These are phyloP conservation scores for Ophiostoma sp. DNA, from an alignment of 2,329 filamentous ascomycete genomes.

Conservation along the genomic window DNA sequence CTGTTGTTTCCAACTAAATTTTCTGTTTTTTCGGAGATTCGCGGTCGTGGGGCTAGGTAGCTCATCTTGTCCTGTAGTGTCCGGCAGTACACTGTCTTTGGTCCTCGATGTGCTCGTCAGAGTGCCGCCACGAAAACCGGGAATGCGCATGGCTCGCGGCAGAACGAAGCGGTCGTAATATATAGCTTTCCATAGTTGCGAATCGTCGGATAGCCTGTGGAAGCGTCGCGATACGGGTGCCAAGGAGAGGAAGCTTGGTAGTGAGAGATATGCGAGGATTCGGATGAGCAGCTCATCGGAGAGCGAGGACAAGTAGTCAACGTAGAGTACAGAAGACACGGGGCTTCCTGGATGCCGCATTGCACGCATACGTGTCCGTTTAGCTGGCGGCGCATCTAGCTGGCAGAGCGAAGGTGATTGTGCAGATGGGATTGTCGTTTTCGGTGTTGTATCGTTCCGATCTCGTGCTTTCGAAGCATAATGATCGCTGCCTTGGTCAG, in stretches of 20 bases:
- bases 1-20: constrained; percentile 72
- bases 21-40: not conserved
- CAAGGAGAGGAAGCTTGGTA: constrained; percentile 59
- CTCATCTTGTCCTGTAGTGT: not conserved
- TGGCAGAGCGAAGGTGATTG: not conserved
- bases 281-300: constrained; percentile 86
- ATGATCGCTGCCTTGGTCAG: not conserved
- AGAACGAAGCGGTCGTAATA: constrained; percentile 86
- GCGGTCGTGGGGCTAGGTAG: not conserved
- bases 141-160: constrained; percentile 70
- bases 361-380: not conserved
- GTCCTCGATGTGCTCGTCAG: not conserved
- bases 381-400: not conserved
- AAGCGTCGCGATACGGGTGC: constrained; percentile 69
- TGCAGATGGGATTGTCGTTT: not conserved
- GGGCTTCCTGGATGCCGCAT: not conserved
- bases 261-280: constrained; percentile 70
- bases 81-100: not conserved
- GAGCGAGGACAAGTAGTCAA: constrained; percentile 64
- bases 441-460: not conserved
- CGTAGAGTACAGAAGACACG: not conserved
- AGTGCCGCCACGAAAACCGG: constrained; percentile 48
- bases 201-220: constrained; percentile 66
- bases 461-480: not conserved
- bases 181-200: constrained; percentile 82